Evolutionary conservation across 2,329 filamentous ascomycete species (phyloP), one percentile per base, ranked within the genome.

Genomic region (Hypoxylon sp.): DNA sequence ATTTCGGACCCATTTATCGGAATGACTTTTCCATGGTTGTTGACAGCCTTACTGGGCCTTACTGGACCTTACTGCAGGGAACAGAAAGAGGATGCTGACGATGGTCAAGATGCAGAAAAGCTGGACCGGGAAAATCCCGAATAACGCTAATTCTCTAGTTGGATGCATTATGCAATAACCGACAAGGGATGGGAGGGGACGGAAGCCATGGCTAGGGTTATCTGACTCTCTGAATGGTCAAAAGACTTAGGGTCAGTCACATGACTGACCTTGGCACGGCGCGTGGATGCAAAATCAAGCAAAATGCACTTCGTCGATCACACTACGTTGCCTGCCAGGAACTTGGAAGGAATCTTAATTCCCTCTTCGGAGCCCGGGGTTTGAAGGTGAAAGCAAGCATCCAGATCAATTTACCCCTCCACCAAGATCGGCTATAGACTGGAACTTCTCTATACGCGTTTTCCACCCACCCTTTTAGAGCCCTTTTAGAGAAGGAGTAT

Each of bases 211-310:
- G 62, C 35, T 31, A 1, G 29, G 6, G 5, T 8, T 31, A 8
- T 31, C 19, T 35, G 44, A 19, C n/a, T n/a, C 42, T 58, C 57
- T 71, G 47, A 73, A 55, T 71, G 66, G 71, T 33, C 14, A 5
- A n/a, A 8, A 54, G 22, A 14, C 14, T 29, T 24, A 53, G 14
- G n/a, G 26, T 35, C 17, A 51, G 48, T 73, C 71, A 73, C 71
- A 73, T 73, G 71, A 73, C 53, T 35, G 4, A 2, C 5, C 63
- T 68, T 70, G 58, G 70, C 67, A 53, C 35, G 64, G 71, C 71
- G 71, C 71, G 48, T 72, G 50, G 54, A 72, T 72, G 67, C 67
- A 67, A 52, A 52, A 64, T 47, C 42, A 60, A 44, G 29, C 54
- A 54, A 56, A 54, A 63, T 63, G 68, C 53, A 66, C 24, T 44